phyloP scores from a whole-genome alignment of 257 asterid genomes.

The Leonotis leonurus region DNA sequence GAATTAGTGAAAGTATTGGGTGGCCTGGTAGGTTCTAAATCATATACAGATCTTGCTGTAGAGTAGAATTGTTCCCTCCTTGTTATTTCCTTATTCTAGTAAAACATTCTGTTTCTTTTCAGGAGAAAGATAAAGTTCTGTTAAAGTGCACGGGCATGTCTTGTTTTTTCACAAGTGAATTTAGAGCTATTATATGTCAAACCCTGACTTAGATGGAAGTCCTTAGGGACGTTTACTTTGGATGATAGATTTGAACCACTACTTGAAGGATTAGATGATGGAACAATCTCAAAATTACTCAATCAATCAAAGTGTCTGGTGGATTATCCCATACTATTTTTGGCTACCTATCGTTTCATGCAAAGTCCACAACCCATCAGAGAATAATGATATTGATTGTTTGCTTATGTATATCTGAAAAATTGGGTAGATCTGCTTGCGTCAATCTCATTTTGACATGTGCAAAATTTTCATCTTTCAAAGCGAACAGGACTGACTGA shows the following conservation, averaged over 20 bases:
- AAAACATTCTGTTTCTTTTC: not conserved
- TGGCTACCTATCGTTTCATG: too few relatives aligned
- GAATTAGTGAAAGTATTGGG: not conserved
- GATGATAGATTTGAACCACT: too few relatives aligned
- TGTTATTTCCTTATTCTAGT: not conserved
- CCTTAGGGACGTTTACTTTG: not conserved
- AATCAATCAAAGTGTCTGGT: too few relatives aligned
- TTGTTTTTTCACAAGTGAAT: not conserved
- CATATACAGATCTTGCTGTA: not conserved
- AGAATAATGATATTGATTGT: not conserved
- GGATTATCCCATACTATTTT: too few relatives aligned
- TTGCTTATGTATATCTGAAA: not conserved
- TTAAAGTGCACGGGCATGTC: not conserved
- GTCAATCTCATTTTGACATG: not conserved
- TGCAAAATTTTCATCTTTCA: not conserved
- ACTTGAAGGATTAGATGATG: too few relatives aligned
- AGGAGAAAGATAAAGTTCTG: not conserved
- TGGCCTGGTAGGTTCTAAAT: not conserved
- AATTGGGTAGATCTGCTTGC: not conserved
- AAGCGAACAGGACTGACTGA: not conserved
- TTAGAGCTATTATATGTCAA: not conserved
- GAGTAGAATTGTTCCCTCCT: not conserved
- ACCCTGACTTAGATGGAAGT: not conserved
- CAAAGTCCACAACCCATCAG: too few relatives aligned
- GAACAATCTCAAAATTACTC: too few relatives aligned